Percentiles rank a stretch among this genome's conserved stretches.
These are phyloP conservation scores for Colletotrichum sp. DNA, from an alignment of 2,329 filamentous ascomycete species.

Conservation along the genomic window DNA sequence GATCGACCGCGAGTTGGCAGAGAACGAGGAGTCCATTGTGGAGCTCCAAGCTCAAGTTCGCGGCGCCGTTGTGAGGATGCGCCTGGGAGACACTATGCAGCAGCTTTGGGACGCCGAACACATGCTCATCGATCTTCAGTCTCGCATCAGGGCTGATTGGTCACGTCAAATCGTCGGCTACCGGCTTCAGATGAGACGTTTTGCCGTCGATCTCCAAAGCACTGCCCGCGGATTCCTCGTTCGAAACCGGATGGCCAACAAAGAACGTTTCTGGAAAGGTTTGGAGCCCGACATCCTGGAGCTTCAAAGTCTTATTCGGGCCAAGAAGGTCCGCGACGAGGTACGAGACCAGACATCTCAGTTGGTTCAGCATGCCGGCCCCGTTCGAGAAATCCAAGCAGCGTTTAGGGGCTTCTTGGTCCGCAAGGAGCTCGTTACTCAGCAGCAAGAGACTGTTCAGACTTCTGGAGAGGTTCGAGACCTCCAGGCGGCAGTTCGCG, in stretches of 20 bases:
- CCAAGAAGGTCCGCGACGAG: conserved; percentile 66
- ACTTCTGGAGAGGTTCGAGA: conserved; percentile 57
- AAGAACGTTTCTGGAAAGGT: conserved; percentile 71
- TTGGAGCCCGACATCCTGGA: conserved; percentile 75
- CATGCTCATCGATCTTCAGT: conserved; percentile 80
- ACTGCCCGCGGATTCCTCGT: conserved; percentile 77
- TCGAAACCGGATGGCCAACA: conserved; percentile 65
- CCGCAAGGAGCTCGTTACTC: conserved; percentile 60
- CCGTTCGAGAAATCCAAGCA: conserved; percentile 70
- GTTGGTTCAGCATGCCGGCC: conserved; percentile 66
- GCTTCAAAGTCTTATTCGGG: conserved; percentile 82
- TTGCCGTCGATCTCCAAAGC: conserved; percentile 82
- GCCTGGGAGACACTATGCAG: conserved; percentile 84
- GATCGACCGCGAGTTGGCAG: conserved; percentile 79
- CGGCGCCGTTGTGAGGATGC: conserved; percentile 79
- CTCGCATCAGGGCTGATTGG: conserved; percentile 86
- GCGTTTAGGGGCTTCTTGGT: conserved; percentile 70
- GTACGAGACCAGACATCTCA: conserved; percentile 61
- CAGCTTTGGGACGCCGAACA: conserved; percentile 86
- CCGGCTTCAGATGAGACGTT: conserved; percentile 80
- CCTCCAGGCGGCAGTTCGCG: conserved; percentile 72
- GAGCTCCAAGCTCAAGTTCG: conserved; percentile 89
- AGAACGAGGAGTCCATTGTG: conserved; percentile 73
- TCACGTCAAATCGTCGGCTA: conserved; percentile 84
- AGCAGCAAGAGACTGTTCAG: conserved; percentile 60